Base-by-base conservation (phyloP, 2,329 filamentous ascomycete species). In the Leptographium lundbergii region DNA sequence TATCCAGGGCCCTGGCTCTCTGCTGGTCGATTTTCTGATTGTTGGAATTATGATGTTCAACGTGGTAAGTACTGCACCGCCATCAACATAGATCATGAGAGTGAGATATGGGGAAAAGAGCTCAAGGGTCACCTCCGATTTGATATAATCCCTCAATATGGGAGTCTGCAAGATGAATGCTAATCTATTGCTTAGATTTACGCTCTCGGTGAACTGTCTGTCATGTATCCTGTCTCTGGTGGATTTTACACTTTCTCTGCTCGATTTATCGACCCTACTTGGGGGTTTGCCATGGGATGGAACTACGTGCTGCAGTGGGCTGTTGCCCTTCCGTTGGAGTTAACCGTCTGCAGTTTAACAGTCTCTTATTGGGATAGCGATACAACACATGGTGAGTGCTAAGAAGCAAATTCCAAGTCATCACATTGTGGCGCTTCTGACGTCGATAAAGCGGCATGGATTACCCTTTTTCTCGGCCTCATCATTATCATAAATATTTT, bases 11-110 rank as follows among this genome's bases (percentile, higher is more conserved):
- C 75, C 75, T 29, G 75, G 68, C 2, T 73, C 72, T 54, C 65
- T 77, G 10, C 65, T 78, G 17, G 69, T 78, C 54, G 74, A 76
- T 58, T 83, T 82, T 64, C 60, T 77, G 19, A 79, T 82, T 59
- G 78, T 82, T 60, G 80, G 81, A 66, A 61, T 79, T 64, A 82
- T 83, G 79, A 79, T 84, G 69, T 79, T 82, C 66, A 80, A 81
- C 64, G 81, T 81, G 54, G 77, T 85, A 62, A 13, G 47, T 50
- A 6, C 22, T 29, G 27, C 27, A 29, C 27, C 27, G 27, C 7
- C 27, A 29, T 29, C 27, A 29, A 29, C 27, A 29, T 29, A 29
- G 4, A 29, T 29, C 27, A 29, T 29, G 27, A 29, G 4, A 7
- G 22, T 25, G 4, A 24, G 22, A 25, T 7, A 27, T 25, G 11